These are phyloP conservation scores for Candida piceae DNA, from an alignment of 805 yeast genomes.

Conservation along the genomic window DNA sequence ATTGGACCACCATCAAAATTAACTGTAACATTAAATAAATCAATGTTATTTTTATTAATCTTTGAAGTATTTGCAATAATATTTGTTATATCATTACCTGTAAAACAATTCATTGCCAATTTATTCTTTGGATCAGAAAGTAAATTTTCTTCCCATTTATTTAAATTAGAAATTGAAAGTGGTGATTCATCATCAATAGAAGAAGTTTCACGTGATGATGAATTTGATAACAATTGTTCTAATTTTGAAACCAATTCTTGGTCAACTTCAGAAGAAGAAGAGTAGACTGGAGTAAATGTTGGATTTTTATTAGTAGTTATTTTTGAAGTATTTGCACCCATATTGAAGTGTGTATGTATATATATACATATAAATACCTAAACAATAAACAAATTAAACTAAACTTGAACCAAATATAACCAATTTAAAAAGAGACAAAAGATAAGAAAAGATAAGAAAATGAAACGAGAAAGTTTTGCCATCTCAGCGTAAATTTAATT, in stretches of 20 bases:
- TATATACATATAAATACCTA: too few species aligned
- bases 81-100: conserved; percentile 39
- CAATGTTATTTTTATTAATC: conserved; percentile 26
- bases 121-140: conserved; percentile 43
- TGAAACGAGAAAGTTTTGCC: too few species aligned
- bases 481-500: too few species aligned
- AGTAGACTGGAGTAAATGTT: conserved; percentile 15
- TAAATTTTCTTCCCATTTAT: conserved; percentile 42
- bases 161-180: conserved; percentile 29
- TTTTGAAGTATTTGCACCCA: conserved; percentile 27
- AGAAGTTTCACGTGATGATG: conserved; percentile 3
- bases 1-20: conserved; percentile 56
- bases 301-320: conserved; percentile 8
- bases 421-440: too few species aligned
- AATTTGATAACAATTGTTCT: conserved; percentile 19
- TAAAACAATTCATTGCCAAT: conserved; percentile 50
- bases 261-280: conserved; percentile 16
- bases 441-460: too few species aligned
- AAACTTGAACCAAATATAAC: too few species aligned
- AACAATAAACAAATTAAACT: too few species aligned
- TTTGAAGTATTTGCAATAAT: conserved; percentile 36
- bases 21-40: conserved; percentile 41
- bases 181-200: conserved; percentile 22
- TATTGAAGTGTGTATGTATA: too few species aligned
- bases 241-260: conserved; percentile 29